Evolutionary conservation across 371 early-diverging fungal species (phyloP), one percentile per base, ranked within the genome.

Genomic region (Mortierella sp.): DNA sequence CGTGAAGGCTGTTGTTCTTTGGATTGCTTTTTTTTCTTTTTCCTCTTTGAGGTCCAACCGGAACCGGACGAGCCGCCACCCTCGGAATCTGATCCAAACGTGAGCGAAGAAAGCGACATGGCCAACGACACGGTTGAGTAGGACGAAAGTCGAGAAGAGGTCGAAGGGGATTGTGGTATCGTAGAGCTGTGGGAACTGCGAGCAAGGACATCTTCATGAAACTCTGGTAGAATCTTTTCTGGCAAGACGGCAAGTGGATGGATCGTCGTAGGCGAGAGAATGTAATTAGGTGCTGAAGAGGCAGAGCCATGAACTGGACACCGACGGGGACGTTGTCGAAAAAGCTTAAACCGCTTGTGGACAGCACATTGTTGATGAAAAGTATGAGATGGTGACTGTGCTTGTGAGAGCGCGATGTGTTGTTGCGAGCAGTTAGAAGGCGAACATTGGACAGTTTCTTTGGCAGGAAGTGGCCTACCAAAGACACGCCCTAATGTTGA

Each of bases 271-370:
- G 76, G 82, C 12, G 74, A 62, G 2, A 67, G 48, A 29, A 80
- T 68, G 29, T 57, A 81, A 50, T 60, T 75, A 14, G 81, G 75
- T 0, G 56, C 60, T 14, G 61, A 46, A 16, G 64, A 57, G 26
- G 70, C 45, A 18, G 62, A 55, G 0, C 53, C n/a, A 25, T 76
- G 77, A 11, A 76, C 68, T 7, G 62, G 72, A 47, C 77, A 76
- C 29, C 66, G 66, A 46, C 67, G 66, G 15, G 75, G 66, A 15
- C 62, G 58, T 53, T 76, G 77, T 1, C 72, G 77, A 60, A 77
- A 77, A 56, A 77, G 70, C 14, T 66, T 65, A 45, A 72, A 77
- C 14, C 72, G 68, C 47, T 77, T 77, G 28, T 76, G 77, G n/a
- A 72, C 52, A 4, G 67, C 53, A 26, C 77, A 76, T 51, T 77